phyloP scores from a whole-genome alignment of 345 rosid genomes.

The Cardamine resedifolia region DNA sequence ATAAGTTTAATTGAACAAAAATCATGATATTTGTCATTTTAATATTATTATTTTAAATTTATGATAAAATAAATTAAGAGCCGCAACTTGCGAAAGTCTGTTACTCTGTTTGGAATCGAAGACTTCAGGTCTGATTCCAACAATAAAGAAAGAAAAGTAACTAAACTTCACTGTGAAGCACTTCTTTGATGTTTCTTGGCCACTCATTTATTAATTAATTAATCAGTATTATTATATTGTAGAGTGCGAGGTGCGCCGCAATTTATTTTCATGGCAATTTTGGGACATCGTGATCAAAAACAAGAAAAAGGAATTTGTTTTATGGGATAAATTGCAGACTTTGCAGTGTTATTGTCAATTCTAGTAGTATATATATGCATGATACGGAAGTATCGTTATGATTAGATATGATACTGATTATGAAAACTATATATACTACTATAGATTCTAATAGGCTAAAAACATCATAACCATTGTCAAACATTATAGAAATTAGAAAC shows the following conservation, averaged over 20 bases:
- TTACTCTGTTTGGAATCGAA: slow-evolving; percentile 21
- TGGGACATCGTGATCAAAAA: not conserved
- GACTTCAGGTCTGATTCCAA: slow-evolving; percentile 35
- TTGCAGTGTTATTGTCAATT: no score
- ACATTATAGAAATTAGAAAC: not conserved
- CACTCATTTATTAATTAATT: not conserved
- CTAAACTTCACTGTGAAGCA: slow-evolving; percentile 31
- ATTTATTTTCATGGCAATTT: slow-evolving; percentile 26
- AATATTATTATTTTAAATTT: not conserved
- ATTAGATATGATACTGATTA: not conserved
- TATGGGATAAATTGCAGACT: no score
- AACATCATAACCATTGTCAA: not conserved
- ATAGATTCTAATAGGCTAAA: not conserved
- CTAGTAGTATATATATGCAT: no score
- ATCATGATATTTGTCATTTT: not conserved
- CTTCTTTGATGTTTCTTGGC: slow-evolving; percentile 7
- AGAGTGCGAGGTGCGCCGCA: slow-evolving; percentile 29
- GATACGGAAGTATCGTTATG: not conserved
- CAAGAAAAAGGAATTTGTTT: not conserved
- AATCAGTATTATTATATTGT: not conserved
- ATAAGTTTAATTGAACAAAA: not conserved
- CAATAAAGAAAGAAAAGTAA: slow-evolving; percentile 22
- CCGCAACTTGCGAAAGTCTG: slow-evolving; percentile 39
- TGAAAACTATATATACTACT: no score
- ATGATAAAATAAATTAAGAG: not conserved